Evolutionary conservation across 768 basidiomycete genomes (phyloP).

Genomic region (Termitomyces sp.): DNA sequence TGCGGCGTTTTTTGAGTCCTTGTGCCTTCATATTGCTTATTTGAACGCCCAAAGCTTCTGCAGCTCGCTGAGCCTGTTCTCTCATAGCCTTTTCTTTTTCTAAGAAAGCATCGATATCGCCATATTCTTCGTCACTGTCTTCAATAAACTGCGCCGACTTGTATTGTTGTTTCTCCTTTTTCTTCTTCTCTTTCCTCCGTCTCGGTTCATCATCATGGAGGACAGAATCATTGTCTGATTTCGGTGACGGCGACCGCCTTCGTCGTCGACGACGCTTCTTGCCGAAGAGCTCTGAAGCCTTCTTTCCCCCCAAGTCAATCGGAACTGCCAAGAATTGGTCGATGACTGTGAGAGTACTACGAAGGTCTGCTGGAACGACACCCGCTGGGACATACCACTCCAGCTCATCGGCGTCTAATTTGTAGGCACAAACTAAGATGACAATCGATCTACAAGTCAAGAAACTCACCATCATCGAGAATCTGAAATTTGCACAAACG

Average conservation of each 20-base stretch:
- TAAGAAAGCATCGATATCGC: conserved; percentile 78
- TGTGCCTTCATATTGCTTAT: conserved; percentile 51
- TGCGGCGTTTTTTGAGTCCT: conserved; percentile 42
- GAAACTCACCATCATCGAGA: conserved; percentile 53
- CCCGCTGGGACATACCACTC: conserved; percentile 82
- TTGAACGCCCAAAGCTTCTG: conserved; percentile 36
- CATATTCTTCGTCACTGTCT: conserved; percentile 84
- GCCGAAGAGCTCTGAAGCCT: conserved; percentile 61
- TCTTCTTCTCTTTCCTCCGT: conserved; percentile 57
- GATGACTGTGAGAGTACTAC: conserved; percentile 68
- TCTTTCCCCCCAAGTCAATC: conserved; percentile 75
- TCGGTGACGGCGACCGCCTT: conserved; percentile 41
- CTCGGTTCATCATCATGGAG: conserved; percentile 30
- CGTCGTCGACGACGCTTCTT: conserved; percentile 53
- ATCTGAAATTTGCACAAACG: conserved; percentile 70
- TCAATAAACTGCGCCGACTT: conserved; percentile 90
- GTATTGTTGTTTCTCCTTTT: conserved; percentile 56
- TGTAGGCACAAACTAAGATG: not conserved
- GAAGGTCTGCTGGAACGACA: conserved; percentile 63
- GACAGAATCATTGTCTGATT: conserved; percentile 37
- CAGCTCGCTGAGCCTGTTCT: conserved; percentile 43
- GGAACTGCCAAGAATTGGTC: conserved; percentile 80
- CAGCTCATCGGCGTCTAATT: conserved; percentile 58
- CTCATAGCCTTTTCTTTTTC: conserved; percentile 63
- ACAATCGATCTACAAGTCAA: not conserved